Evolutionary conservation across 164 flowering plant genomes (phyloP).

Genomic region (Nymphaea colorata): DNA sequence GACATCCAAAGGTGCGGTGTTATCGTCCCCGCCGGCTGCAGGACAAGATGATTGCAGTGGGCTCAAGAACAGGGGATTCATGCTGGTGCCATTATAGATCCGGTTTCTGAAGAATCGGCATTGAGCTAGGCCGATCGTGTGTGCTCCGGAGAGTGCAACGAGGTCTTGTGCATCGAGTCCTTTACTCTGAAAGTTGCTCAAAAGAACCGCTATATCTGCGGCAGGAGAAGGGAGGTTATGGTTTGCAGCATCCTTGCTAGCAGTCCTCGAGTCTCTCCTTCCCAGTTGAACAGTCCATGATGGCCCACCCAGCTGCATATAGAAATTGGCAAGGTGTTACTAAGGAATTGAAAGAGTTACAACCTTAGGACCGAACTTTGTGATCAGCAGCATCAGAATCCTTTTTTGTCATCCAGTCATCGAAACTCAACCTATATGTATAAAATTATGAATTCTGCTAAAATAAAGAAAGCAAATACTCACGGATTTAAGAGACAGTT

Average conservation of each 20-base stretch:
- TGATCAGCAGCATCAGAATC: too few species aligned
- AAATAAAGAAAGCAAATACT: too few species aligned
- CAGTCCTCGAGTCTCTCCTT: neutral
- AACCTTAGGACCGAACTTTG: neutral
- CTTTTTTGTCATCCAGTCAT: too few species aligned
- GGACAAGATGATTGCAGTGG: neutral
- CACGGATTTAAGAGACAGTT: too few species aligned
- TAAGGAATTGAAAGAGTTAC: neutral
- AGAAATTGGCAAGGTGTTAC: neutral
- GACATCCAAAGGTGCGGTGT: neutral
- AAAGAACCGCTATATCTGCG: neutral
- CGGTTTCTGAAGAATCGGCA: neutral
- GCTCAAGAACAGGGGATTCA: neutral
- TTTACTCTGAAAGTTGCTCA: neutral
- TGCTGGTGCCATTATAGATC: conserved; percentile 1
- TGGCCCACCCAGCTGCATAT: conserved; percentile 1
- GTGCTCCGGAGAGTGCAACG: neutral
- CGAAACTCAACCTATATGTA: too few species aligned
- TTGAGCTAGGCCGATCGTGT: neutral
- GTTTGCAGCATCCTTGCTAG: neutral
- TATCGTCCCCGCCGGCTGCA: neutral
- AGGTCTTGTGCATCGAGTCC: neutral
- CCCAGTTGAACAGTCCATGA: neutral
- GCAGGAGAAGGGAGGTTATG: neutral
- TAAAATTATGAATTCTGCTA: too few species aligned